Conservation (phyloP, 192 early-diverging fungal genomes). For the Paraglomus occultum region DNA sequence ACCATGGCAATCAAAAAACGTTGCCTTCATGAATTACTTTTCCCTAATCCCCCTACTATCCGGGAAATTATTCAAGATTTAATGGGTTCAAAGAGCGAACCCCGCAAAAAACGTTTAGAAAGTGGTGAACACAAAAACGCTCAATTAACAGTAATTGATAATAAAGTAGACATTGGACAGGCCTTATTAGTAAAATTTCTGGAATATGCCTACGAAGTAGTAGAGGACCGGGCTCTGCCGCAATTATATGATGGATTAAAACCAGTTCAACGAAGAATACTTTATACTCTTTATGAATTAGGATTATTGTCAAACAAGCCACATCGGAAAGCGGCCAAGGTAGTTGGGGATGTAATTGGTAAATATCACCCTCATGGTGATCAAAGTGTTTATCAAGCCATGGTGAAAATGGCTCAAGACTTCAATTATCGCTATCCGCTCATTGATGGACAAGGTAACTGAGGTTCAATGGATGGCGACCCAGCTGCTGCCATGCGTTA, state of each 20-base stretch:
- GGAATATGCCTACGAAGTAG: background rate
- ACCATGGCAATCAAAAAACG: conserved; percentile 5
- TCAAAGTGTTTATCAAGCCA: conserved; percentile 9
- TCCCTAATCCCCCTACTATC: background rate
- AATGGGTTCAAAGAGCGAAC: conserved; percentile 1
- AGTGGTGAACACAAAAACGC: background rate
- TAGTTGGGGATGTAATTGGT: background rate
- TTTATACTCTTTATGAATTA: background rate
- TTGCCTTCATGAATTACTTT: conserved; percentile 1
- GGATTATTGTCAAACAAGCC: background rate
- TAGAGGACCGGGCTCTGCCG: background rate
- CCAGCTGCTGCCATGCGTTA: conserved; percentile 3
- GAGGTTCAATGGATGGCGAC: conserved; percentile 10
- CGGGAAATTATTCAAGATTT: conserved; percentile 8
- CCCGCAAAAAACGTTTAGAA: background rate
- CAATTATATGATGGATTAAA: conserved; percentile 18
- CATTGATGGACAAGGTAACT: conserved; percentile 12
- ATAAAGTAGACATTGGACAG: conserved; percentile 2
- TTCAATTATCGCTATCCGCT: conserved; percentile 15
- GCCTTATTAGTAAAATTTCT: conserved; percentile 8
- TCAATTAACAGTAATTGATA: background rate
- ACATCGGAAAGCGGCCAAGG: background rate
- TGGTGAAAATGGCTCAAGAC: conserved; percentile 9
- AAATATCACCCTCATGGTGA: conserved; percentile 7
- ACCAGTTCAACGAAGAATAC: too few relatives aligned